phyloP scores from a whole-genome alignment of 768 basidiomycete species.

The Lactifluus volemus region DNA sequence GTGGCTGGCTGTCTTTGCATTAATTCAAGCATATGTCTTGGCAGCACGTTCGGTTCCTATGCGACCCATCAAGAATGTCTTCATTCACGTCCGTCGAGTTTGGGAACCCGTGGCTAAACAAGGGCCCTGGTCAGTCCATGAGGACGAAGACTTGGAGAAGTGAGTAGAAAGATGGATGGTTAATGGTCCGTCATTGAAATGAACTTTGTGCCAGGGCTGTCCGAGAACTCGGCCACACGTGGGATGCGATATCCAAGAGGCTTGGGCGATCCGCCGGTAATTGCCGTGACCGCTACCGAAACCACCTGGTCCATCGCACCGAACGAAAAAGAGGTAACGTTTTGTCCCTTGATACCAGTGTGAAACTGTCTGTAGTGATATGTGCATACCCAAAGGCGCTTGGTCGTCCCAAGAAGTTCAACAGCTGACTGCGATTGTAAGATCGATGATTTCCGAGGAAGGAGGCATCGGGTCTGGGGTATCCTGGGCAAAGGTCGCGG shows the following conservation, averaged over 20 bases:
- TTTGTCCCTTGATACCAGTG: background rate
- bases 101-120: conserved; percentile 2
- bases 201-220: background rate
- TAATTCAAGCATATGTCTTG: background rate
- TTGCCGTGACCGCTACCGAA: conserved; percentile 4
- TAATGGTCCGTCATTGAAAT: background rate
- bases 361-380: background rate
- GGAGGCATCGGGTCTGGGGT: background rate
- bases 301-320: background rate
- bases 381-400: background rate
- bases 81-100: conserved; percentile 5
- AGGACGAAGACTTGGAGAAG: background rate
- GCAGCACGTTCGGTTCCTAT: conserved; percentile 7
- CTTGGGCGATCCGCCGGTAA: background rate
- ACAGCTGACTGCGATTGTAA: conserved; percentile 3
- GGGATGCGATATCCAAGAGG: background rate
- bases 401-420: background rate
- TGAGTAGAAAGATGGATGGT: background rate
- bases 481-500: conserved; percentile 1
- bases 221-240: background rate
- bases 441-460: background rate
- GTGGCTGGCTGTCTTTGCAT: background rate
- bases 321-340: background rate
- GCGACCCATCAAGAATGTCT: conserved; percentile 7
- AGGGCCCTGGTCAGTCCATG: background rate